Evolutionary conservation across 2,329 filamentous ascomycete species (phyloP).

Genomic region (Hypoxylon sp.): DNA sequence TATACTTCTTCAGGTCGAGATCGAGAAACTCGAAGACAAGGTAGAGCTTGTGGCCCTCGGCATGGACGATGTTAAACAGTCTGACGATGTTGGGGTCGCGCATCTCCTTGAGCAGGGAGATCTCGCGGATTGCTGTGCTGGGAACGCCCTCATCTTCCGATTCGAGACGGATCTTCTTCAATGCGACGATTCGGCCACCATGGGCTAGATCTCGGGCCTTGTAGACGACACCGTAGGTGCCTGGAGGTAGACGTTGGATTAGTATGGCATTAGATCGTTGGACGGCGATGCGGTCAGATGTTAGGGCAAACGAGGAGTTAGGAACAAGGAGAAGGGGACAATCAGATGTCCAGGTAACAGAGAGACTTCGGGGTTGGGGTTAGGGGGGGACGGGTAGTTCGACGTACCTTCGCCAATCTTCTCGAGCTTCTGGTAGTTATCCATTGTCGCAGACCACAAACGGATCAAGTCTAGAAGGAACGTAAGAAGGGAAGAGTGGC

Average conservation of each 20-base stretch:
- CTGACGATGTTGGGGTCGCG: constrained; percentile 88
- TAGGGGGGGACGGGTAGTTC: constrained; percentile 12
- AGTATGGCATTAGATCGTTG: constrained; percentile 11
- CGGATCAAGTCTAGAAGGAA: constrained; percentile 10
- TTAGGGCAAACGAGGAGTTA: background rate
- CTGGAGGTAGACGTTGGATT: constrained; percentile 53
- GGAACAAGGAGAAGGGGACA: too few species aligned
- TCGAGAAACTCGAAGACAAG: constrained; percentile 93
- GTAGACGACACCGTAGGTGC: constrained; percentile 95
- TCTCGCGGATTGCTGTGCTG: constrained; percentile 91
- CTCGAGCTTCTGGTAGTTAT: constrained; percentile 96
- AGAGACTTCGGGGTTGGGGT: constrained; percentile 4
- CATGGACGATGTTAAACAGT: constrained; percentile 90
- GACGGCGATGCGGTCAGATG: background rate
- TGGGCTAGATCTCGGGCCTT: constrained; percentile 88
- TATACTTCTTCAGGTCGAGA: constrained; percentile 93
- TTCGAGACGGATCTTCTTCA: constrained; percentile 96
- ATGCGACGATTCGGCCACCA: constrained; percentile 83
- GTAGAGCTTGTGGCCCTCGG: constrained; percentile 93
- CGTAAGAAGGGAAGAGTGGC: constrained; percentile 11
- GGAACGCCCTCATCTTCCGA: constrained; percentile 95
- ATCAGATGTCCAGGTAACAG: background rate
- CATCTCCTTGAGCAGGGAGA: constrained; percentile 94
- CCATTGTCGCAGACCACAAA: constrained; percentile 63
- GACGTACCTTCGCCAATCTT: constrained; percentile 89